These are phyloP conservation scores for Malassezia cuniculi DNA, from an alignment of 1,284 basidiomycete genomes.

Conservation along the genomic window DNA sequence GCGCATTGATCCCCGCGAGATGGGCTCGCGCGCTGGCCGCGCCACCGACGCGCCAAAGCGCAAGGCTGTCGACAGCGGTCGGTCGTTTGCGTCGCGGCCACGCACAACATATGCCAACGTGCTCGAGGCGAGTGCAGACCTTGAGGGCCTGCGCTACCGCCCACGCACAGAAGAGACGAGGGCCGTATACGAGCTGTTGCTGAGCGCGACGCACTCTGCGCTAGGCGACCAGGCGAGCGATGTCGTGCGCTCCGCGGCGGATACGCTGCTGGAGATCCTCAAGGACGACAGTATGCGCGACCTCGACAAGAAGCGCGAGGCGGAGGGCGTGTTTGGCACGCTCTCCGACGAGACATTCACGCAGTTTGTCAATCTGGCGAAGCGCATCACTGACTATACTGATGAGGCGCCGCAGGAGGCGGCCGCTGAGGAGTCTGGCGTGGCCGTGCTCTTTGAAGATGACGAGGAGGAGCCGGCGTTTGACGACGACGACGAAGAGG, in stretches of 20 bases:
- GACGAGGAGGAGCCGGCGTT: constrained; percentile 50
- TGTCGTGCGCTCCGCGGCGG: constrained; percentile 83
- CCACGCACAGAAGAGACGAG: constrained; percentile 86
- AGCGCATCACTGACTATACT: constrained; percentile 93
- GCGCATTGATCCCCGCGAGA: constrained; percentile 74
- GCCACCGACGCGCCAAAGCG: constrained; percentile 76
- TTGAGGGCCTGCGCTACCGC: constrained; percentile 82
- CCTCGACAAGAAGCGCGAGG: constrained; percentile 92
- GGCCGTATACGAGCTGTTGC: constrained; percentile 84
- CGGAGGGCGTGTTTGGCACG: constrained; percentile 63
- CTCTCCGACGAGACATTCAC: constrained; percentile 66
- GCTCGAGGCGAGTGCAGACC: constrained; percentile 57
- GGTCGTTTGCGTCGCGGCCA: constrained; percentile 16
- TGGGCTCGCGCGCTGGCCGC: constrained; percentile 79
- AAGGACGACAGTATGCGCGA: constrained; percentile 86
- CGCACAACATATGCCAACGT: constrained; percentile 45
- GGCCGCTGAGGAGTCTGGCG: constrained; percentile 35
- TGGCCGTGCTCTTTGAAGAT: constrained; percentile 51
- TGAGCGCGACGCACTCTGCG: constrained; percentile 55
- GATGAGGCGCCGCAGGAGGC: constrained; percentile 55
- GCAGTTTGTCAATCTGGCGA: constrained; percentile 71
- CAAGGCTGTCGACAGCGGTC: constrained; percentile 30
- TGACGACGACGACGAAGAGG: constrained; percentile 46
- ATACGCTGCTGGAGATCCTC: constrained; percentile 73
- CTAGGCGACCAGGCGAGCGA: constrained; percentile 93